Percentiles rank a stretch among this genome's conserved stretches.
phyloP scores from a whole-genome alignment of 1,139 yeast species.

The Debaryomyces sp. region DNA sequence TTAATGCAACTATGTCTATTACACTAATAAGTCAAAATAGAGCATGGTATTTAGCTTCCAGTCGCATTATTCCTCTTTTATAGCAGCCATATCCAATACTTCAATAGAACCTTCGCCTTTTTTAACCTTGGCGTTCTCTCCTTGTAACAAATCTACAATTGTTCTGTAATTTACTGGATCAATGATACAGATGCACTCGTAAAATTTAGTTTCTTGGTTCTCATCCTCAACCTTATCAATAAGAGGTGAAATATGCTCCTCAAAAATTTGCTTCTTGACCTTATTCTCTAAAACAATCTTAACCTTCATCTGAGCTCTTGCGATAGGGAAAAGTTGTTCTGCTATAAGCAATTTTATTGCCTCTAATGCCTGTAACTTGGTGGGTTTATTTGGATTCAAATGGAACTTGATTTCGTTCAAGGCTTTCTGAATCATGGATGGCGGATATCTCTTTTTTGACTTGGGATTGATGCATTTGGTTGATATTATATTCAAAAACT shows the following conservation, averaged over 20 bases:
- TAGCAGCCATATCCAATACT: conserved; percentile 88
- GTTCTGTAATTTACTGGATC: conserved; percentile 87
- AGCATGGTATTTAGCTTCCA: not conserved
- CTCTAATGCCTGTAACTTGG: conserved; percentile 89
- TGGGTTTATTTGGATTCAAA: conserved; percentile 73
- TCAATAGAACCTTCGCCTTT: conserved; percentile 70
- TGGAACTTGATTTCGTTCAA: conserved; percentile 80
- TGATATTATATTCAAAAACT: conserved; percentile 79
- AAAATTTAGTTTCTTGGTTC: conserved; percentile 43
- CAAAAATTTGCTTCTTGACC: conserved; percentile 48
- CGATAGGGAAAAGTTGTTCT: conserved; percentile 86
- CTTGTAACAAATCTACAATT: conserved; percentile 63
- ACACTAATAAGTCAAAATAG: not conserved
- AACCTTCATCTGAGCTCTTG: conserved; percentile 91
- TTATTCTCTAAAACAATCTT: conserved; percentile 56
- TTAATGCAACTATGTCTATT: not conserved
- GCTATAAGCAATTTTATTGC: conserved; percentile 80
- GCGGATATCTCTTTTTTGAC: conserved; percentile 89
- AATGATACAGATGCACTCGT: conserved; percentile 71
- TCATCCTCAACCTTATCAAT: conserved; percentile 60
- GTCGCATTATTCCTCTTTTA: conserved; percentile 48
- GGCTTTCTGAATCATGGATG: conserved; percentile 90
- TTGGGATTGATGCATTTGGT: conserved; percentile 91
- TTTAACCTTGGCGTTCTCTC: conserved; percentile 48
- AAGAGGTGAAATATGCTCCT: conserved; percentile 52